These are phyloP conservation scores for Drechslerella dactyloides DNA, from an alignment of 2,329 filamentous ascomycete species.

Conservation along the genomic window DNA sequence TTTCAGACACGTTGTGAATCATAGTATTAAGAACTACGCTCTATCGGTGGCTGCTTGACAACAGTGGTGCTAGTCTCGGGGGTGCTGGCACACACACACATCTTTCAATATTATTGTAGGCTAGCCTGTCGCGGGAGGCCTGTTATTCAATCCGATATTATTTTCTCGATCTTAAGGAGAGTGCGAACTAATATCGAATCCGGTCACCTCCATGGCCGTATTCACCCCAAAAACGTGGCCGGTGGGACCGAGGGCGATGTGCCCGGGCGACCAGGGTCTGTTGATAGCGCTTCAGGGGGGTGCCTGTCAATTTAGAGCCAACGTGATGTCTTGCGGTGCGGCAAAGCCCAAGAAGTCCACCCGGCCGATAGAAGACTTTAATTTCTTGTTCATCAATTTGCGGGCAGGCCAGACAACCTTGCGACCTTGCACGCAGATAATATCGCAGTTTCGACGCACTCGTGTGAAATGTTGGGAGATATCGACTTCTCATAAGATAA, in stretches of 20 bases:
- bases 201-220: constrained; percentile 11
- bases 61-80: background rate
- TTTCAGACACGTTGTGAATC: constrained; percentile 46
- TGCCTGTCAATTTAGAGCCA: constrained; percentile 21
- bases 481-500: no score
- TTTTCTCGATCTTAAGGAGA: background rate
- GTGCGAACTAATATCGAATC: constrained; percentile 15
- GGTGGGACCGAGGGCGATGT: constrained; percentile 31
- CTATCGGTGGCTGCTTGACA: constrained; percentile 37
- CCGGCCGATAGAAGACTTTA: constrained; percentile 33
- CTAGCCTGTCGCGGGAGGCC: constrained; percentile 31
- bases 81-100: no score
- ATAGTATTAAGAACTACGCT: constrained; percentile 28
- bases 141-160: constrained; percentile 28
- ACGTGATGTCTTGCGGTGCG: constrained; percentile 33
- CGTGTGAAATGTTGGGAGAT: background rate
- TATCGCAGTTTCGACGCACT: constrained; percentile 15
- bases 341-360: constrained; percentile 28
- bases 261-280: constrained; percentile 12
- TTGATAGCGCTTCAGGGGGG: constrained; percentile 20
- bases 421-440: constrained; percentile 35
- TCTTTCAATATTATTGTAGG: background rate
- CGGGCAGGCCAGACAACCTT: background rate
- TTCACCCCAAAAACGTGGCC: constrained; percentile 41
- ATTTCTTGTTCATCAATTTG: constrained; percentile 42